Evolutionary conservation across 2,329 filamentous ascomycete genomes (phyloP), one percentile per base, ranked within the genome.

Genomic region (Paraconiothyrium brasiliense): DNA sequence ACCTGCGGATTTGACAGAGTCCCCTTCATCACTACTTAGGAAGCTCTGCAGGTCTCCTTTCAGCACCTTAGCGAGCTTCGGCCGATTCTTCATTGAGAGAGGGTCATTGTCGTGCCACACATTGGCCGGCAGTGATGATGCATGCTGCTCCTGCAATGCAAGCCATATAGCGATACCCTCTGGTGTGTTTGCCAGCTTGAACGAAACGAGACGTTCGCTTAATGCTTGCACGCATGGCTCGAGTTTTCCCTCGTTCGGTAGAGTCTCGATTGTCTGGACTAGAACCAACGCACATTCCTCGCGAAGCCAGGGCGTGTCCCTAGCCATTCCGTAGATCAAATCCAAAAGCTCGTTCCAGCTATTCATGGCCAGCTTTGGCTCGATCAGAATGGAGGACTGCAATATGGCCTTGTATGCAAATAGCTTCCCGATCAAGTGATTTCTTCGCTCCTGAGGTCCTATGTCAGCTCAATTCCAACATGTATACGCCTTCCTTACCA

Each of bases 121-220:
- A 66, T 90, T 89, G 30, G 85, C 82, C 0, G 90, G 90, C 46
- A 91, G 81, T 54, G 87, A 86, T 58, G 90, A 83, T 8, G 85
- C 81, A 69, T 92, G 93, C 22, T 81, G 82, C 55, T 86, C 85
- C 63, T 87, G 84, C 1, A 91, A 86, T 5, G 87, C 86, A 35
- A 98, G 83, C 93, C 94, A 98, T 59, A 97, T 87, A 0, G 92
- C 93, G 24, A 97, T 88, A 7, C 94, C 94, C 76, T 98, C 94
- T 0, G 93, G 90, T 0, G 93, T 94, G 76, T 91, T 91, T 9
- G 89, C 87, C 52, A 96, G 82, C 10, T 90, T 89, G 52, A 87
- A 85, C 16, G 87, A 84, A 22, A 84, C 83, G 9, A 97, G 74
- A 43, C 84, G 85, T 61, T 87, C 80, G 39, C 96, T 81, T 0